Conservation (phyloP, 192 early-diverging fungal genomes). For the Entomortierella beljakovae region DNA sequence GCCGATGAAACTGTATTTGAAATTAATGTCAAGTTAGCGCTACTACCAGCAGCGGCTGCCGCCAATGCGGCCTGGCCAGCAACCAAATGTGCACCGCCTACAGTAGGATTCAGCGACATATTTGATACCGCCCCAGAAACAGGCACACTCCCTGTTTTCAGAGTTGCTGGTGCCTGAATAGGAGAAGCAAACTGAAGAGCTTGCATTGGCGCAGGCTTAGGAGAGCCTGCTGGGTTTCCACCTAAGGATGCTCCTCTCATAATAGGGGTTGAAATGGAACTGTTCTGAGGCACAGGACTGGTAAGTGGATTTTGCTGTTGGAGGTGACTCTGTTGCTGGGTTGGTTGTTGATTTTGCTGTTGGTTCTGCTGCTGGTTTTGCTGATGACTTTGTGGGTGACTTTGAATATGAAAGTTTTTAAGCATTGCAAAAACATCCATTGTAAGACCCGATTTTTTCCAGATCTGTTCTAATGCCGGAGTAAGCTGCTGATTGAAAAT, state of each 20-base stretch:
- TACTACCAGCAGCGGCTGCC: conserved; percentile 11
- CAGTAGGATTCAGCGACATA: conserved; percentile 9
- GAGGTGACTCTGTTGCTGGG: conserved; percentile 3
- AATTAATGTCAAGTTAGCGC: neutral
- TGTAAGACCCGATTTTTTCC: too few relatives aligned
- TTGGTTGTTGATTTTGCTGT: conserved; percentile 9
- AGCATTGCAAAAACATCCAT: neutral
- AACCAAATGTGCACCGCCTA: conserved; percentile 20
- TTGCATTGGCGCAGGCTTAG: conserved; percentile 31
- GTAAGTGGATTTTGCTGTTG: conserved; percentile 36
- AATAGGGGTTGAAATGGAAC: conserved; percentile 26
- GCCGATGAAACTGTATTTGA: neutral
- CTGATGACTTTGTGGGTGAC: conserved; percentile 4
- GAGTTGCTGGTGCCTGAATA: conserved; percentile 30
- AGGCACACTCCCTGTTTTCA: conserved; percentile 11
- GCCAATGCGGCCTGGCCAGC: conserved; percentile 11
- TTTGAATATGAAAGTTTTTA: too few relatives aligned
- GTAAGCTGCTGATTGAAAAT: too few relatives aligned
- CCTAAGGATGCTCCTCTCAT: conserved; percentile 36
- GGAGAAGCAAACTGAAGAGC: conserved; percentile 38
- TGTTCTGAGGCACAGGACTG: conserved; percentile 34
- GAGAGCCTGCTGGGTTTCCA: conserved; percentile 19
- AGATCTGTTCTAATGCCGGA: too few relatives aligned
- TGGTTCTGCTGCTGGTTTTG: conserved; percentile 12
- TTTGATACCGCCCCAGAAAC: conserved; percentile 1